phyloP scores from a whole-genome alignment of 306 rosid genomes.

The Quercus variabilis region DNA sequence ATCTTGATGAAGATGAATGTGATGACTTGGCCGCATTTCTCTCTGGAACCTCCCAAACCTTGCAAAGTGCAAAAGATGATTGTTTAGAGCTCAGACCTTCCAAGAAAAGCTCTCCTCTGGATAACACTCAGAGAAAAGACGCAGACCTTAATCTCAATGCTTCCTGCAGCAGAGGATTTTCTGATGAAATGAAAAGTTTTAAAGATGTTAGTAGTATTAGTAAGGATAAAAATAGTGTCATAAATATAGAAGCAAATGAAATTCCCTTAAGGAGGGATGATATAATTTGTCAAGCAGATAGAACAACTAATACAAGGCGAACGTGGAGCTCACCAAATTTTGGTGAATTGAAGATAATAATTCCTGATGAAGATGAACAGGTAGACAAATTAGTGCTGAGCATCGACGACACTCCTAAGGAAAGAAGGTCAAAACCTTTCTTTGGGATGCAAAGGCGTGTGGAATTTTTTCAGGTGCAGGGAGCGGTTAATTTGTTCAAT shows the following conservation, averaged over 20 bases:
- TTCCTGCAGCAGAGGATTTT: slow-evolving; percentile 28
- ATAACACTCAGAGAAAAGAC: slow-evolving; percentile 39
- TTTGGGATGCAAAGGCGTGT: slow-evolving; percentile 65
- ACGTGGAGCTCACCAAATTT: slow-evolving; percentile 54
- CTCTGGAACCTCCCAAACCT: slow-evolving; percentile 52
- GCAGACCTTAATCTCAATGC: slow-evolving; percentile 24
- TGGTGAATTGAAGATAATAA: slow-evolving; percentile 57
- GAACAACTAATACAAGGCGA: slow-evolving; percentile 63
- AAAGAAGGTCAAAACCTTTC: slow-evolving; percentile 57
- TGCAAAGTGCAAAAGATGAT: slow-evolving; percentile 36
- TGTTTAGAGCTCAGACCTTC: slow-evolving; percentile 30
- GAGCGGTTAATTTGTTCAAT: slow-evolving; percentile 48
- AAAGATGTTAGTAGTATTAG: slow-evolving; percentile 35
- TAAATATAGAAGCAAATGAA: slow-evolving; percentile 51
- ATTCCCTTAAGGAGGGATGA: slow-evolving; percentile 50
- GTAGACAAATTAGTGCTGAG: slow-evolving; percentile 24
- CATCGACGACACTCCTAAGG: slow-evolving; percentile 74
- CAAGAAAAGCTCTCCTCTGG: slow-evolving; percentile 27
- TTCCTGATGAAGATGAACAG: slow-evolving; percentile 62
- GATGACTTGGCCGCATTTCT: slow-evolving; percentile 94
- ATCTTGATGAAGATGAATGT: slow-evolving; percentile 75
- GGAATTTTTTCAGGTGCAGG: slow-evolving; percentile 56
- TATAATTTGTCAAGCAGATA: slow-evolving; percentile 58
- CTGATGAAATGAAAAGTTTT: slow-evolving; percentile 35
- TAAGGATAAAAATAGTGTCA: slow-evolving; percentile 30